Base-by-base conservation (phyloP, 139 green algal species). In the Chlorella vulgaris region DNA sequence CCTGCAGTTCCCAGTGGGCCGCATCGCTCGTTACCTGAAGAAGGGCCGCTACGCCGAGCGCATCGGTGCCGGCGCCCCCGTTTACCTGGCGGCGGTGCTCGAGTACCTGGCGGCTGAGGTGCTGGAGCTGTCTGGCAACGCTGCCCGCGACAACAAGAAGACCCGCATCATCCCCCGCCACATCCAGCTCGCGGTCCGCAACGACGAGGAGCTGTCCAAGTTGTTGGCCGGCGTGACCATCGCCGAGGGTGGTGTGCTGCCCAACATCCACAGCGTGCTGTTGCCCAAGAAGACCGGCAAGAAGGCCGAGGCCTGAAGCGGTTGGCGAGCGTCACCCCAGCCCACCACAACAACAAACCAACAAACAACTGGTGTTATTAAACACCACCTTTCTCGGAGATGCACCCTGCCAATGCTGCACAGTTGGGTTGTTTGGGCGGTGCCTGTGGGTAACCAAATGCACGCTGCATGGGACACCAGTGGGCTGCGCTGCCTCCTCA, bases 171-270 rank as follows among this genome's bases (percentile, higher is more conserved):
- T 93, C 10, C 92, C 93, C 42, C 86, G 94, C 74, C 93, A 98
- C 87, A 96, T 98, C 83, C 93, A 98, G 90, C 89, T 98, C 50
- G 93, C 95, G 40, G 92, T 98, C 71, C 88, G 93, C 80, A 98
- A 98, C 81, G 94, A 98, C 70, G 94, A 98, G 91, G 95, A 98
- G 91, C 92, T 98, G 76, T 86, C 73, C 91, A 98, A 98, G 92
- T 91, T 98, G 76, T 88, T 97, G 13, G 87, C 88, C 21, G 83
- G 78, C 38, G 93, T 95, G 35, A 96, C 93, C 74, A 96, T 97
- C 76, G 89, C 93, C 31, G 69, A 89, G 47, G 93, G 93, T 73
- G 93, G 93, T 88, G 93, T 97, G 42, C 84, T 97, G 67, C 93
- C 93, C 84, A 97, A 96, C 91, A 97, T 97, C 86, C 93, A 97